Percentiles rank a stretch among this genome's conserved stretches.
phyloP scores from a whole-genome alignment of 1,139 yeast genomes.

The Ogataea hybrid region DNA sequence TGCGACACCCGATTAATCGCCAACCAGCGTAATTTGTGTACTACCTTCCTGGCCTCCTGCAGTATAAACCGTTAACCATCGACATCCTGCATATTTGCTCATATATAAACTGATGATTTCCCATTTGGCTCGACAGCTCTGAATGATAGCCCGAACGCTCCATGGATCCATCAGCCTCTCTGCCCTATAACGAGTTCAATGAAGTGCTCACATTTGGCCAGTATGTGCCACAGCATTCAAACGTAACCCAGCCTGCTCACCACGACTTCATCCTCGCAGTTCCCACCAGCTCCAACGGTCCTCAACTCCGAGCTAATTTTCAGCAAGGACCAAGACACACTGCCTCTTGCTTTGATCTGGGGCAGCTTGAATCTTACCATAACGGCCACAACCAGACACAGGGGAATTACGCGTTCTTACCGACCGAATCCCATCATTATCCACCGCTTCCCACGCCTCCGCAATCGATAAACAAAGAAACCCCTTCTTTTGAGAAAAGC shows the following conservation, averaged over 20 bases:
- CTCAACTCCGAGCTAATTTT: not conserved
- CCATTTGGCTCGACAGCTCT: not conserved
- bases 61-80: conserved; percentile 1
- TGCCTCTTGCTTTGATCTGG: not conserved
- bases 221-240: conserved; percentile 12
- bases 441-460: conserved; percentile 13
- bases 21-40: not conserved
- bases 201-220: conserved; percentile 17
- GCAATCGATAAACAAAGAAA: conserved; percentile 7
- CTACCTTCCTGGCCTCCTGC: conserved; percentile 1
- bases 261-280: not conserved
- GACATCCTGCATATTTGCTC: not conserved
- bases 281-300: not conserved
- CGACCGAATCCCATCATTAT: conserved; percentile 5
- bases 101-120: conserved; percentile 2
- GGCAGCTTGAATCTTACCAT: not conserved
- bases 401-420: conserved; percentile 9
- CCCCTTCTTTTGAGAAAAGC: conserved; percentile 7
- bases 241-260: not conserved
- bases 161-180: conserved; percentile 13
- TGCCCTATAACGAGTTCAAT: conserved; percentile 14
- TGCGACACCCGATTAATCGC: conserved; percentile 6
- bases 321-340: conserved; percentile 4
- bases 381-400: not conserved
- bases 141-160: not conserved